phyloP scores from a whole-genome alignment of 2,329 filamentous ascomycete genomes.

The Dactylellina parvicollis region DNA sequence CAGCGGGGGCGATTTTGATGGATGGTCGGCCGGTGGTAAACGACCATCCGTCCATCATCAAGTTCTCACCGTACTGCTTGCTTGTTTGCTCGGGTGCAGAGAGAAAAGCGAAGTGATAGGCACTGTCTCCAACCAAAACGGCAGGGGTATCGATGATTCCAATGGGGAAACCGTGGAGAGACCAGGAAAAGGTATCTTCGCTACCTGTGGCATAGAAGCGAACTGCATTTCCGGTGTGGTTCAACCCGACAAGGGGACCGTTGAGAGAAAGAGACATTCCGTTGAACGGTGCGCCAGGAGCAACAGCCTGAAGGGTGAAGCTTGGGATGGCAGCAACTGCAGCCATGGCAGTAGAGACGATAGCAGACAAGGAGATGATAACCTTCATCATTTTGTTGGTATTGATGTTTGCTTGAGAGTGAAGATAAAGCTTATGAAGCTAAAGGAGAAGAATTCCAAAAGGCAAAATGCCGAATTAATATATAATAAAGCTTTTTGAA shows the following conservation, averaged over 20 bases:
- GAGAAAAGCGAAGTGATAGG: conserved; percentile 40
- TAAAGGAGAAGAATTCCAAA: neutral
- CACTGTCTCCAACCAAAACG: conserved; percentile 28
- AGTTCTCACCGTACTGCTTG: conserved; percentile 38
- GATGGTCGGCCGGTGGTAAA: conserved; percentile 46
- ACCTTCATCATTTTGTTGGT: conserved; percentile 43
- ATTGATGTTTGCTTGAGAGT: conserved; percentile 12
- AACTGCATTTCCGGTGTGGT: conserved; percentile 17
- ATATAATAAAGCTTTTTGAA: neutral
- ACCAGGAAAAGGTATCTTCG: conserved; percentile 32
- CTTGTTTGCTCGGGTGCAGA: conserved; percentile 23
- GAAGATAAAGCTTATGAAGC: neutral
- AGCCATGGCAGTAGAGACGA: conserved; percentile 50
- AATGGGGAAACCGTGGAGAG: conserved; percentile 44
- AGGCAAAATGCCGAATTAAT: conserved; percentile 9
- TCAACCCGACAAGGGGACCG: conserved; percentile 31
- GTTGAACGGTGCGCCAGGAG: conserved; percentile 38
- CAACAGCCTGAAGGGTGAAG: conserved; percentile 46
- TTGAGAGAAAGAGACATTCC: conserved; percentile 40
- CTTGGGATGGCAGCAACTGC: conserved; percentile 34
- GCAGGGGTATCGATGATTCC: conserved; percentile 46
- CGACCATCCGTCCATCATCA: conserved; percentile 46
- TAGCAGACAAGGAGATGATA: conserved; percentile 38
- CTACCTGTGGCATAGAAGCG: conserved; percentile 41
- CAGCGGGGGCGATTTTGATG: conserved; percentile 36